phyloP scores from a whole-genome alignment of 306 rosid species.

The Sechiopsis laciniata region DNA sequence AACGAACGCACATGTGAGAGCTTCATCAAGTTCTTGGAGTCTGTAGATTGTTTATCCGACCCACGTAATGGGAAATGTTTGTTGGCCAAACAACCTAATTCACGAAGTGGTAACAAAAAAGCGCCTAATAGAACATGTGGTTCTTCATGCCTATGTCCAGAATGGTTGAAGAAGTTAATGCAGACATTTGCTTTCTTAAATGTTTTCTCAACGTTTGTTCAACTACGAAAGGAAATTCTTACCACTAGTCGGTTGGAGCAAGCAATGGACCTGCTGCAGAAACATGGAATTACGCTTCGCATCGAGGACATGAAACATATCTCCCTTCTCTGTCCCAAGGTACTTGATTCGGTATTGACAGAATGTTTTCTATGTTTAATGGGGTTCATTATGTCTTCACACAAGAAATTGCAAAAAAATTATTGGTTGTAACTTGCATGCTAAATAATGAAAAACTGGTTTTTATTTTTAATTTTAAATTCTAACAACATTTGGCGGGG shows the following conservation, averaged over 20 bases:
- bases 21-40: conserved; percentile 49
- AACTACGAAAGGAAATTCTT: conserved; percentile 38
- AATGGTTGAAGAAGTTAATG: conserved; percentile 66
- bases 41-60: conserved; percentile 55
- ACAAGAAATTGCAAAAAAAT: not conserved
- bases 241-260: conserved; percentile 39
- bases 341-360: conserved; percentile 25
- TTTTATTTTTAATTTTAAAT: too few relatives aligned
- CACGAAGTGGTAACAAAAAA: conserved; percentile 26
- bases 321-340: conserved; percentile 67
- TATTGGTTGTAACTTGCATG: not conserved
- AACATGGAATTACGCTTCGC: conserved; percentile 43
- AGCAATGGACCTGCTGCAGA: conserved; percentile 46
- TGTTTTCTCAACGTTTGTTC: conserved; percentile 48
- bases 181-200: conserved; percentile 72
- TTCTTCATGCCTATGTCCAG: conserved; percentile 62
- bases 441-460: not conserved
- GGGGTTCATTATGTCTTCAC: conserved; percentile 7
- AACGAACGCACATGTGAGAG: conserved; percentile 39
- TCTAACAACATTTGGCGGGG: too few relatives aligned
- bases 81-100: conserved; percentile 38
- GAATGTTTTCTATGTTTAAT: not conserved
- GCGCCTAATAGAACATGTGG: conserved; percentile 20
- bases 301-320: conserved; percentile 54
- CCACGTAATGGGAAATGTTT: conserved; percentile 54